phyloP scores from a whole-genome alignment of 208 protist genomes.

The Trypanosoma lewisi region DNA sequence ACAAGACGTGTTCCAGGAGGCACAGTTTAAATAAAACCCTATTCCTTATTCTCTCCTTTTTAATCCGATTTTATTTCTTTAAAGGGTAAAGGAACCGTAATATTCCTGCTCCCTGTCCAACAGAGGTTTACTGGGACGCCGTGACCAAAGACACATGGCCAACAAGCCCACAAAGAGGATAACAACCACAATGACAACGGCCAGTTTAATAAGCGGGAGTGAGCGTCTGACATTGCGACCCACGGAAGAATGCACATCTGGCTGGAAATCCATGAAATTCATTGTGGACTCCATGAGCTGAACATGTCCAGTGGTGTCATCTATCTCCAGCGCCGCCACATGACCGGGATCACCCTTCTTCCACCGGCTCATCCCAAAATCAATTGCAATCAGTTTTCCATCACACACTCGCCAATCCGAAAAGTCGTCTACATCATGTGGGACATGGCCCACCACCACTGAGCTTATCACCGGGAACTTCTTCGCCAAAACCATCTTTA shows the following conservation, averaged over 20 bases:
- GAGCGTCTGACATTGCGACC: slow-evolving; percentile 16
- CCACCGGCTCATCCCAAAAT: slow-evolving; percentile 89
- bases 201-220: slow-evolving; percentile 32
- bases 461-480: slow-evolving; percentile 76
- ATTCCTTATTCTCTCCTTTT: too few species aligned
- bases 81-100: slow-evolving; percentile 9
- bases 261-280: slow-evolving; percentile 22
- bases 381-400: slow-evolving; percentile 78
- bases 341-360: slow-evolving; percentile 86
- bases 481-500: slow-evolving; percentile 62
- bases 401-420: slow-evolving; percentile 74
- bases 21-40: too few species aligned
- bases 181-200: slow-evolving; percentile 20
- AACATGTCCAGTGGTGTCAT: slow-evolving; percentile 67
- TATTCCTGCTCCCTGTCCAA: background rate
- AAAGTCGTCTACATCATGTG: slow-evolving; percentile 78
- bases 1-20: too few species aligned
- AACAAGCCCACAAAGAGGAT: slow-evolving; percentile 17
- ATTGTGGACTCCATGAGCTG: slow-evolving; percentile 70
- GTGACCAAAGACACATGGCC: slow-evolving; percentile 7
- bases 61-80: too few species aligned
- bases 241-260: slow-evolving; percentile 9
- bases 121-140: background rate
- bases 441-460: slow-evolving; percentile 89
- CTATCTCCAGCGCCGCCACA: slow-evolving; percentile 84